A percentile compares a stretch with the other conserved stretches of the same genome.
Conservation (phyloP, 78 protist genomes). For the Emiliania huxleyi region DNA sequence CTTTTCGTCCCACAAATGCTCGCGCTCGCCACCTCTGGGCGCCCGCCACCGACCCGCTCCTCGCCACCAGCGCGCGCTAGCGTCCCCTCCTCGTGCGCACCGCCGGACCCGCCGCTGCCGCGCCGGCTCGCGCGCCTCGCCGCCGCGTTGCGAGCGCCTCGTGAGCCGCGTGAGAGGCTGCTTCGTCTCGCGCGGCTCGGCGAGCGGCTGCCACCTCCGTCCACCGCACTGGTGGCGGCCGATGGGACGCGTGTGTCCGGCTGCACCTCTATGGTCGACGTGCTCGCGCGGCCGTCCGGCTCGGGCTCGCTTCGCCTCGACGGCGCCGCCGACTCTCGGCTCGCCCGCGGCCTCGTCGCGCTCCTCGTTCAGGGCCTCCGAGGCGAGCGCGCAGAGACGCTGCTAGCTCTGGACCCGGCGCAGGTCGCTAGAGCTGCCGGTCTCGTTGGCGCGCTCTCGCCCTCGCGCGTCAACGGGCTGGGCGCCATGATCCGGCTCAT, state of each 20-base stretch:
- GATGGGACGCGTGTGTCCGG: background rate
- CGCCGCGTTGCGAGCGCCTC: background rate
- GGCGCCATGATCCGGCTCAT: background rate
- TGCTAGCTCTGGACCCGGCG: background rate
- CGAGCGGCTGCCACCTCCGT: background rate
- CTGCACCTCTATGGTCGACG: constrained; percentile 12
- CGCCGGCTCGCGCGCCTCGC: constrained; percentile 7
- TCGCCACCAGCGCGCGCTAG: too few relatives aligned
- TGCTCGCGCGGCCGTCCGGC: background rate
- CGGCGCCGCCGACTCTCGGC: constrained; percentile 15
- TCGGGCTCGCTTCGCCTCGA: background rate
- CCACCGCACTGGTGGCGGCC: background rate
- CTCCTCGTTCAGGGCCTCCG: constrained; percentile 21
- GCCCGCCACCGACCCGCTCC: too few relatives aligned
- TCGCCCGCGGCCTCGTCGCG: constrained; percentile 34
- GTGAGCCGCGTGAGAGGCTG: background rate
- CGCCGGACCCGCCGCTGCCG: background rate
- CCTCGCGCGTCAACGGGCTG: constrained; percentile 6
- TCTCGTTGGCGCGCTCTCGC: background rate
- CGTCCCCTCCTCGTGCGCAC: too few relatives aligned
- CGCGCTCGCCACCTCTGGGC: too few relatives aligned
- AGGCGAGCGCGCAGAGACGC: background rate
- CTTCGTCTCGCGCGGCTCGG: constrained; percentile 1
- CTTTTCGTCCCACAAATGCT: too few relatives aligned
- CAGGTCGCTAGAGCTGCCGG: background rate